Base-by-base conservation (phyloP, 208 protist genomes). In the Trypanosoma cruzi region DNA sequence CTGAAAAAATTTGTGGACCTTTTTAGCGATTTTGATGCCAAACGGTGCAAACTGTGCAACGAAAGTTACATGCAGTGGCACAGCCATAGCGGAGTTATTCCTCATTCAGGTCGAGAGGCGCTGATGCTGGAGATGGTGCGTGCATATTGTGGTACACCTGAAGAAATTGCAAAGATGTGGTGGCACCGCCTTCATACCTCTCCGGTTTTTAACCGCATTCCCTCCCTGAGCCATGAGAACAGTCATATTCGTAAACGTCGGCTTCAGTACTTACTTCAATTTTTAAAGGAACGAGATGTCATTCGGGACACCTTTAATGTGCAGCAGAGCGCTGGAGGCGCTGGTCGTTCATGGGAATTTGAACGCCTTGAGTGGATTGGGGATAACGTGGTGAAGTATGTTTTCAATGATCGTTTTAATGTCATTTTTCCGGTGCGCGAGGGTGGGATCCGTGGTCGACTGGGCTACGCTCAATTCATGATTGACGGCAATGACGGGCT, bases 401-500 rank as follows among this genome's bases (percentile, higher is more conserved):
- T 96, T 2, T 77, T 96, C 54, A 92, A 90, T 73, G 81, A 90
- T 59, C 77, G 89, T 6, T 62, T 94, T 13, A 60, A 73, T 61
- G 79, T 78, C n/a, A 44, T 92, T 7, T 93, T 94, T 64, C 88
- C 88, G 18, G 71, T 87, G 4, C 54, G 46, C 50, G 84, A 94
- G 65, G 88, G 88, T 28, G 91, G 88, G 22, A 89, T 79, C 18
- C 85, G 84, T 13, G 86, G 88, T 1, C 73, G 75, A n/a, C 57
- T 96, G 20, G 71, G 88, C 22, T 83, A 86, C 62, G 78, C 85
- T 18, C 88, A 96, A 56, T 94, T 93, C 58, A 81, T 96, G 52
- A 92, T 96, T 66, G 89, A 94, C 63, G 88, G 91, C 55, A 96
- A 96, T 75, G 91, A 96, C 32, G 89, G 89, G 0, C 73, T 96